A percentile compares a stretch with the other conserved stretches of the same genome.
phyloP scores from a whole-genome alignment of 2,329 filamentous ascomycete species.

The Colletotrichum horii region DNA sequence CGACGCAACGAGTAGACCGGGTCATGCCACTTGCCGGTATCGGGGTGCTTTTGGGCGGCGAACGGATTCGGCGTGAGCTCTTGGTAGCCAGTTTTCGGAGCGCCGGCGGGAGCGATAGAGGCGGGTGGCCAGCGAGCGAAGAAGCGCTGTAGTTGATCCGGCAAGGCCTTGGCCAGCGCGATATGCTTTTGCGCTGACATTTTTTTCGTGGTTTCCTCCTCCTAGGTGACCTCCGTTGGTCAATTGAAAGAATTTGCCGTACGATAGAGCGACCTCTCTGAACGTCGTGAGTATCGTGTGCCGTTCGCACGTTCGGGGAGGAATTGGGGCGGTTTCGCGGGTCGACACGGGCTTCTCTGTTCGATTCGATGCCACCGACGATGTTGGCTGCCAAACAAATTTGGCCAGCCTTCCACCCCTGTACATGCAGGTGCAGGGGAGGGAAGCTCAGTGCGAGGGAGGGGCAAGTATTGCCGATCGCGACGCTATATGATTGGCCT shows the following conservation, averaged over 20 bases:
- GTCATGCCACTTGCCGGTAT: slow-evolving; percentile 82
- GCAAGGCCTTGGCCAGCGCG: slow-evolving; percentile 74
- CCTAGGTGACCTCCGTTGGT: not conserved
- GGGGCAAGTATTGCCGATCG: slow-evolving; percentile 4
- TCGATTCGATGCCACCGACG: not conserved
- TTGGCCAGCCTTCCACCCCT: slow-evolving; percentile 18
- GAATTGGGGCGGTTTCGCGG: not conserved
- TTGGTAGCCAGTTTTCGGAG: slow-evolving; percentile 57
- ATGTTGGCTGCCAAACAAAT: slow-evolving; percentile 15
- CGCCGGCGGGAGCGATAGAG: slow-evolving; percentile 55
- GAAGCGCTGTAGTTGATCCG: slow-evolving; percentile 80
- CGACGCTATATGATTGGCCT: slow-evolving; percentile 1
- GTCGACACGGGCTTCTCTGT: not conserved
- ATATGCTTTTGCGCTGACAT: slow-evolving; percentile 40
- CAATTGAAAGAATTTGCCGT: not conserved
- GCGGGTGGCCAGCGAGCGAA: slow-evolving; percentile 87
- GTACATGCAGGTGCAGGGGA: slow-evolving; percentile 16
- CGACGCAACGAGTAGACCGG: slow-evolving; percentile 83
- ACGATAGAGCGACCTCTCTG: not conserved
- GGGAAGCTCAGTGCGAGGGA: not conserved
- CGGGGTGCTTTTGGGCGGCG: slow-evolving; percentile 75
- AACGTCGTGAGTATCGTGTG: not conserved
- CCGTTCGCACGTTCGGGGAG: not conserved
- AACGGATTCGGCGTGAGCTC: slow-evolving; percentile 78
- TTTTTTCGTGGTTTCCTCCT: not conserved